Conservation (phyloP, 129 eudicot genomes). For the Flaveria bidentis region DNA sequence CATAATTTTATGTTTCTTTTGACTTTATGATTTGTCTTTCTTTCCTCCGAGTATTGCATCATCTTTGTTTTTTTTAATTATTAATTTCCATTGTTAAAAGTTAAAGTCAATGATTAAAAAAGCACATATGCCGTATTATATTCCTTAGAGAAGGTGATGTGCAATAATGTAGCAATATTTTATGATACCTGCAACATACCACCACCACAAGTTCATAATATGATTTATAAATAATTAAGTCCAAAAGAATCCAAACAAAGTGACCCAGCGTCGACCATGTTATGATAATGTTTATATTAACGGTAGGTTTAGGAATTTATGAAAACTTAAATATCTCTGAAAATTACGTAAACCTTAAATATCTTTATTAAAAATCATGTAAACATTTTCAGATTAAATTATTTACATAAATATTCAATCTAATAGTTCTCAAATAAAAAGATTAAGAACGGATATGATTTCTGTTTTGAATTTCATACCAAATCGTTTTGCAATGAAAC, state of each 20-base stretch:
- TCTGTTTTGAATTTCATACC: too few species aligned
- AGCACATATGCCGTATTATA: conserved; percentile 21
- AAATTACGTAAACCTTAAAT: too few species aligned
- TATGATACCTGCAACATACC: background rate
- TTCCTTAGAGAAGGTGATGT: conserved; percentile 30
- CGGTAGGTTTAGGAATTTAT: too few species aligned
- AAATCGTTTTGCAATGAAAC: too few species aligned
- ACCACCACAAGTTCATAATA: conserved; percentile 24
- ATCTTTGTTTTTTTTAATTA: background rate
- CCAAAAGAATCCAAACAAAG: conserved; percentile 23
- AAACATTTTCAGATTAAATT: too few species aligned
- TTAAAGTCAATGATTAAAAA: conserved; percentile 32
- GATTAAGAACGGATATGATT: too few species aligned
- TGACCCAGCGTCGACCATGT: conserved; percentile 2
- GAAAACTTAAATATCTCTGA: too few species aligned
- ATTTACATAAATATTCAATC: too few species aligned
- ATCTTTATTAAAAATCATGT: too few species aligned
- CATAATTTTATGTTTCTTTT: background rate
- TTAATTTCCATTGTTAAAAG: conserved; percentile 1
- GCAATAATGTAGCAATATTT: conserved; percentile 37
- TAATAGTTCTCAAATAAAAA: too few species aligned
- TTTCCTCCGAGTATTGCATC: background rate
- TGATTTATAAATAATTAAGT: conserved; percentile 16
- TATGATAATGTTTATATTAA: too few species aligned
- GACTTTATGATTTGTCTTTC: conserved; percentile 16